phyloP scores from a whole-genome alignment of 108 stramenopile species.

The Conticribra weissflogii region DNA sequence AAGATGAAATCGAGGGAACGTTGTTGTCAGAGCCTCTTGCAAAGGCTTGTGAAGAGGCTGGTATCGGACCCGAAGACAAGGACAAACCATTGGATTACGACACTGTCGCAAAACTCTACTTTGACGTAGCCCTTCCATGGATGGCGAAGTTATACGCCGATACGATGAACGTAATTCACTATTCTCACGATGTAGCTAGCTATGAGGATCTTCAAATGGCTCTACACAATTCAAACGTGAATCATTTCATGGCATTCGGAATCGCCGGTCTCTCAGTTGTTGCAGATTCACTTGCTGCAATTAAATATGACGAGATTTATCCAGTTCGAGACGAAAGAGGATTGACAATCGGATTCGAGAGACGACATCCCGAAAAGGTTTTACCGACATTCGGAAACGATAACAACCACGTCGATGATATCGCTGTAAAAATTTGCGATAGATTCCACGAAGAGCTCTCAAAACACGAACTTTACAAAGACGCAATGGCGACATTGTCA shows the following conservation, averaged over 20 bases:
- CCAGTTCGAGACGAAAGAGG: constrained; percentile 64
- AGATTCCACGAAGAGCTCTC: constrained; percentile 58
- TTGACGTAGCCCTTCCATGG: constrained; percentile 70
- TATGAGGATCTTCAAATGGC: constrained; percentile 76
- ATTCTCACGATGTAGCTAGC: constrained; percentile 54
- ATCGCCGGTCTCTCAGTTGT: constrained; percentile 64
- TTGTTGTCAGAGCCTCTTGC: constrained; percentile 53
- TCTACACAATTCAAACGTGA: constrained; percentile 67
- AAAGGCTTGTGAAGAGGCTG: constrained; percentile 55
- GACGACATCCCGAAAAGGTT: constrained; percentile 50
- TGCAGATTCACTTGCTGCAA: constrained; percentile 66
- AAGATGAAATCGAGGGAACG: constrained; percentile 65
- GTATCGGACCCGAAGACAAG: constrained; percentile 63
- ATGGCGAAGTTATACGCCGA: constrained; percentile 78
- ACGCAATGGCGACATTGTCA: constrained; percentile 64
- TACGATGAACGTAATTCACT: constrained; percentile 78
- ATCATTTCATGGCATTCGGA: constrained; percentile 75
- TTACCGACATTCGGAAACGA: constrained; percentile 69
- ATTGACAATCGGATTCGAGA: constrained; percentile 59
- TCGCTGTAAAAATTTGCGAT: constrained; percentile 49
- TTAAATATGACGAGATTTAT: constrained; percentile 65
- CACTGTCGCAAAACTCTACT: constrained; percentile 51
- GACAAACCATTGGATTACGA: constrained; percentile 57
- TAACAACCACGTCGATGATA: constrained; percentile 54
- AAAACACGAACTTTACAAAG: constrained; percentile 61